Evolutionary conservation across 208 protist species (phyloP), one percentile per base, ranked within the genome.

Genomic region (Entamoeba dispar): DNA sequence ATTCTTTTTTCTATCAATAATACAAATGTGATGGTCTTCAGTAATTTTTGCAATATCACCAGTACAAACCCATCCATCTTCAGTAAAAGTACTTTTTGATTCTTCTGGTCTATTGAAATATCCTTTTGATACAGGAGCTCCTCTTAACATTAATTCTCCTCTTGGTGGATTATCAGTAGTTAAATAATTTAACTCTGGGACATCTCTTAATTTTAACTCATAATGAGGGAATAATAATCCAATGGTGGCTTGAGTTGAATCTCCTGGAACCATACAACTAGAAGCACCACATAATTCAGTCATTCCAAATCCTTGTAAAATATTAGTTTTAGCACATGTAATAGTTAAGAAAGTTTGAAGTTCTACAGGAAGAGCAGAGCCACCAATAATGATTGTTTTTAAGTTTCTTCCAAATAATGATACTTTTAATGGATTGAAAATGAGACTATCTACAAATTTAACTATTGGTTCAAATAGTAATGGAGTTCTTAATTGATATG

Each of bases 131-230:
- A 95, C 55, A 31, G 51, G 50, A 6, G 94, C 43, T 15, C 94
- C 94, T 50, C 77, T 86, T 15, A 95, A 38, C 73, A 90, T 14
- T 22, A 95, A 6, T 57, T 95, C 94, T 27, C 94, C 94, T 52
- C 50, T 52, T 5, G 50, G 50, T 17, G n/a, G 19, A 7, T 27
- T 43, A 0, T 4, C 7, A 7, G 17, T 92, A 5, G 10, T 94
- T 69, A 38, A 49, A 31, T 8, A 93, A 50, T 12, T 50, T 31
- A 49, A 22, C 4, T 8, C 77, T 3, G 6, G n/a, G 1, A 34
- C 77, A n/a, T 50, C 34, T 34, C 22, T 50, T 92, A 31, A 57
- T 15, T 15, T 38, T 91, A 5, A 1, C 4, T 14, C 91, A 92
- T 8, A 92, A 31, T 14, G 93, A 3, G 7, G 93, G n/a, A 49